Conservation (phyloP, 129 eudicot species). For the Flaveria robusta region DNA sequence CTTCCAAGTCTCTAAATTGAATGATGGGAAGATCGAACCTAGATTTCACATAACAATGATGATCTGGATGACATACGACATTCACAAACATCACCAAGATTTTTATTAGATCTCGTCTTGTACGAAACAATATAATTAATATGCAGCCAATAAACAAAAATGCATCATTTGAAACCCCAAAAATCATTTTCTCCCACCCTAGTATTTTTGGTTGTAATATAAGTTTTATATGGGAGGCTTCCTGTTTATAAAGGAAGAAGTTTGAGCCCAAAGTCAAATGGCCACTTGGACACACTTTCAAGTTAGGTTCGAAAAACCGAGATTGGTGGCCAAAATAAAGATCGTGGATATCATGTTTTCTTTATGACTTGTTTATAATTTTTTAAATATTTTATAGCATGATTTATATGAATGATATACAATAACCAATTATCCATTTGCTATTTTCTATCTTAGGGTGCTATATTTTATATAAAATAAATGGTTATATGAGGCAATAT, state of each 20-base stretch:
- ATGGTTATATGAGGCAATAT: not conserved
- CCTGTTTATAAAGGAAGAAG: not conserved
- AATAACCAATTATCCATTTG: not conserved
- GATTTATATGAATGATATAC: not conserved
- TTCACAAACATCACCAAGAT: not conserved
- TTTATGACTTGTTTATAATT: not conserved
- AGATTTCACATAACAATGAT: not conserved
- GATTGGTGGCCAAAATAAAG: constrained; percentile 32
- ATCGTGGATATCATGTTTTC: constrained; percentile 10
- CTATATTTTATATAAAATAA: too few species aligned
- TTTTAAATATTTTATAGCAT: not conserved
- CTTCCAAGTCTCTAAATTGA: constrained; percentile 21
- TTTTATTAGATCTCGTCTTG: not conserved
- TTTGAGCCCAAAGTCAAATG: constrained; percentile 26
- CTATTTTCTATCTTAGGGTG: not conserved
- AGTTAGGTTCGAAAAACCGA: constrained; percentile 11
- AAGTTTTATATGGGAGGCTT: not conserved
- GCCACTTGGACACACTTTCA: constrained; percentile 26
- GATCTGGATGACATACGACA: not conserved
- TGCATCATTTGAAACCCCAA: not conserved
- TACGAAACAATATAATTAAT: not conserved
- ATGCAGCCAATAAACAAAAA: constrained; percentile 8
- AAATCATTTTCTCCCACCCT: not conserved
- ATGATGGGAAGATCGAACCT: constrained; percentile 27
- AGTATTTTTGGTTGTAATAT: not conserved